phyloP scores from a whole-genome alignment of 169 alveolate genomes.

The Babesia bigemina region DNA sequence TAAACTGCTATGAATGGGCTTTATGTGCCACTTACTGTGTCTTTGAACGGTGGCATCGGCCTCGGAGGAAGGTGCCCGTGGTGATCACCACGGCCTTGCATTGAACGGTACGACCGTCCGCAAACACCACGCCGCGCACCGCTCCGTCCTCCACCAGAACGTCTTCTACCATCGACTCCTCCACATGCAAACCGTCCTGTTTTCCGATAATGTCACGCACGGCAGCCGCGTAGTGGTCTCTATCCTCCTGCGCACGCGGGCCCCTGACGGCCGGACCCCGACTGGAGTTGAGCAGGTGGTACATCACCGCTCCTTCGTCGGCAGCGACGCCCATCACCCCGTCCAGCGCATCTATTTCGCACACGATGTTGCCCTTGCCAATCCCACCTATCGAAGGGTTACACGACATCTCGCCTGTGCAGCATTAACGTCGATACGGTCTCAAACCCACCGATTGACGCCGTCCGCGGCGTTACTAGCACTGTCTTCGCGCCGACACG shows the following conservation, averaged over 20 bases:
- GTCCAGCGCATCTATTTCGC: constrained; percentile 92
- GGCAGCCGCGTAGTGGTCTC: constrained; percentile 81
- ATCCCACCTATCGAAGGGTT: constrained; percentile 93
- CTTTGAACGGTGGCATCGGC: constrained; percentile 84
- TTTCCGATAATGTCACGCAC: constrained; percentile 61
- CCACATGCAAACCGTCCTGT: constrained; percentile 27
- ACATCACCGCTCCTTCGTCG: constrained; percentile 87
- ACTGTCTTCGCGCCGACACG: constrained; percentile 87
- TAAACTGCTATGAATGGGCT: not conserved
- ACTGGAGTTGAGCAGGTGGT: constrained; percentile 83
- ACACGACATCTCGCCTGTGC: constrained; percentile 82
- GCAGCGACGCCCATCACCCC: constrained; percentile 88
- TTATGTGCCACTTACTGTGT: constrained; percentile 46
- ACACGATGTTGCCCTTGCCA: constrained; percentile 90
- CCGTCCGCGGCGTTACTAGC: constrained; percentile 79
- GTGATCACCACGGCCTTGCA: constrained; percentile 81
- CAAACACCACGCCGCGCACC: constrained; percentile 70
- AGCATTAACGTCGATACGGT: not conserved
- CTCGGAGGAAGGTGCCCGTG: constrained; percentile 91
- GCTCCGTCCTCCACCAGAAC: constrained; percentile 47
- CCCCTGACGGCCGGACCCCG: constrained; percentile 93
- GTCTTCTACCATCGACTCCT: constrained; percentile 74
- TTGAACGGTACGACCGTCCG: constrained; percentile 57
- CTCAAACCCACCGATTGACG: constrained; percentile 70
- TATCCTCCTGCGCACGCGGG: constrained; percentile 88